Conservation (phyloP, 306 rosid genomes). For the Glycine latifolia region DNA sequence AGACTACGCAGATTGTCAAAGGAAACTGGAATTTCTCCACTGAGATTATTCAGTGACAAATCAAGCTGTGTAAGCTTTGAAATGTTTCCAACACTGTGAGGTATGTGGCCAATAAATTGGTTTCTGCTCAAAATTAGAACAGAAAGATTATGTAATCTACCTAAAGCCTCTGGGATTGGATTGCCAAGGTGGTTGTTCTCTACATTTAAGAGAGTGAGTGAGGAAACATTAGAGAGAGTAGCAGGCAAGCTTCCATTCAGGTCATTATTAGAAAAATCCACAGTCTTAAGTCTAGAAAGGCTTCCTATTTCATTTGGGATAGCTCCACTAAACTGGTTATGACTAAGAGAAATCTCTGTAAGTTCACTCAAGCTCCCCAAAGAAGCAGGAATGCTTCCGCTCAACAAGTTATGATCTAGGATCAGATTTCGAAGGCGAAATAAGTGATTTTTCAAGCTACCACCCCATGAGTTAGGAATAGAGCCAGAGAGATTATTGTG, state of each 20-base stretch:
- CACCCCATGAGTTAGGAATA: conserved; percentile 66
- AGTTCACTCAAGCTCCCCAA: conserved; percentile 56
- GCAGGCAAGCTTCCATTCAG: conserved; percentile 64
- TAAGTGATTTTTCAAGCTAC: conserved; percentile 36
- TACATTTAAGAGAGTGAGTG: conserved; percentile 59
- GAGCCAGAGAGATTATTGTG: conserved; percentile 81
- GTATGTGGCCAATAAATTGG: conserved; percentile 69
- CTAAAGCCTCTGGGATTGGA: conserved; percentile 62
- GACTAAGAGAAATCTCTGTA: conserved; percentile 59
- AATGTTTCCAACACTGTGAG: conserved; percentile 66
- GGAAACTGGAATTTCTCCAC: conserved; percentile 74
- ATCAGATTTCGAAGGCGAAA: conserved; percentile 58
- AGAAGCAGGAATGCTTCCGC: conserved; percentile 71
- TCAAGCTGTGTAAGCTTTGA: conserved; percentile 75
- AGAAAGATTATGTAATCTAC: conserved; percentile 62
- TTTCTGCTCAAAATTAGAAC: conserved; percentile 65
- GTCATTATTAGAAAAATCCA: conserved; percentile 66
- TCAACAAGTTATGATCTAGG: conserved; percentile 66
- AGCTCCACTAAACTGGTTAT: conserved; percentile 59
- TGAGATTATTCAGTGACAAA: conserved; percentile 73
- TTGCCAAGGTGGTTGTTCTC: conserved; percentile 58
- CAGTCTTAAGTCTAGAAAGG: conserved; percentile 58
- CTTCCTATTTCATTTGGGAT: conserved; percentile 64
- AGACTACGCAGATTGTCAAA: conserved; percentile 58
- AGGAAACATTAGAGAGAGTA: conserved; percentile 51